These are phyloP conservation scores for Stephania japonica DNA, from an alignment of 164 flowering plant genomes.

Conservation along the genomic window DNA sequence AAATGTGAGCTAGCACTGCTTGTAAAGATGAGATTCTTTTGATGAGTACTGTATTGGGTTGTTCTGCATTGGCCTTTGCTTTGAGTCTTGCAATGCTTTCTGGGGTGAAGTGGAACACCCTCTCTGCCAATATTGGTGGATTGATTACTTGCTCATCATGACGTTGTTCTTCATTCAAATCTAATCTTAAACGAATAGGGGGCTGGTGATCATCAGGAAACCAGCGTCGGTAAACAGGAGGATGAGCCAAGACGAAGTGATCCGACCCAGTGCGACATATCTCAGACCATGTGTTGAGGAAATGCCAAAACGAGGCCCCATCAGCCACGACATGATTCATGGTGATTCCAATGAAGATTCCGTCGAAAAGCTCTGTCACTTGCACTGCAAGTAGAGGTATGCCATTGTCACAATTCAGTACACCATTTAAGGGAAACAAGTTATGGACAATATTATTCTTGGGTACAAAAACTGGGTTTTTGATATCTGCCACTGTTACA, in stretches of 20 bases:
- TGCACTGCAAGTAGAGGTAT: constrained; percentile 23
- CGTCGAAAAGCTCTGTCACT: constrained; percentile 24
- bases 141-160: too few species aligned
- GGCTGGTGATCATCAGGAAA: background rate
- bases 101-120: constrained; percentile 14
- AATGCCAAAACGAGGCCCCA: constrained; percentile 31
- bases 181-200: constrained; percentile 11
- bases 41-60: background rate
- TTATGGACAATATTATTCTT: constrained; percentile 3
- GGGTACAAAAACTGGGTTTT: constrained; percentile 11
- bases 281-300: constrained; percentile 29
- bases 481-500: constrained; percentile 5
- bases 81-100: constrained; percentile 17
- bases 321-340: constrained; percentile 22
- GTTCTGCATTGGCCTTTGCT: constrained; percentile 14
- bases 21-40: constrained; percentile 19
- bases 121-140: constrained; percentile 5
- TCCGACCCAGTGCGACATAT: constrained; percentile 3
- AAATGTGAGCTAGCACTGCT: constrained; percentile 15
- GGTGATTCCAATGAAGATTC: constrained; percentile 23
- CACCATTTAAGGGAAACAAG: constrained; percentile 14
- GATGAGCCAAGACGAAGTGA: constrained; percentile 8
- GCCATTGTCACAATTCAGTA: constrained; percentile 14
- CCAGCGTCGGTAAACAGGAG: constrained; percentile 19
- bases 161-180: background rate